These are phyloP conservation scores for Nannizzia gypsea DNA, from an alignment of 2,329 filamentous ascomycete species.

Conservation along the genomic window DNA sequence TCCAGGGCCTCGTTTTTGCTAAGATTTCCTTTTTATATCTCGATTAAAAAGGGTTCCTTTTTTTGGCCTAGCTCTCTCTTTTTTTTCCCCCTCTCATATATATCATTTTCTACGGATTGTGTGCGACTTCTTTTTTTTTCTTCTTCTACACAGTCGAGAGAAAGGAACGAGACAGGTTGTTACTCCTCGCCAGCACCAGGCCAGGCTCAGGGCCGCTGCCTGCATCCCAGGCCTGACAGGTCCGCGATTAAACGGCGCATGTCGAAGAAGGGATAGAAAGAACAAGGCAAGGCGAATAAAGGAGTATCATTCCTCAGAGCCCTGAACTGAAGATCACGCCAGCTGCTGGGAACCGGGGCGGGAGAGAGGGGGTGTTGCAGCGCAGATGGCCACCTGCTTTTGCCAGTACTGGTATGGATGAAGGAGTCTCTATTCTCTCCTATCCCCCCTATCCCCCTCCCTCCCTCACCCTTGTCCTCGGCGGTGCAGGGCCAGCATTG, in stretches of 20 bases:
- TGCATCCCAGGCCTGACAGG: neutral
- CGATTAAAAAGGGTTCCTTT: neutral
- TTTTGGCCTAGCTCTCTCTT: neutral
- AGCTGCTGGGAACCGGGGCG: neutral
- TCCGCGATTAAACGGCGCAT: neutral
- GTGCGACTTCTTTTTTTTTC: neutral
- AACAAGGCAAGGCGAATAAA: neutral
- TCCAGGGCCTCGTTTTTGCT: neutral
- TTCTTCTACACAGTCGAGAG: neutral
- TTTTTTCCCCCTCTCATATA: neutral
- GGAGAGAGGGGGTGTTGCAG: constrained; percentile 1
- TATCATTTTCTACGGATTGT: neutral
- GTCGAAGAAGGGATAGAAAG: neutral
- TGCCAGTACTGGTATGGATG: constrained; percentile 12
- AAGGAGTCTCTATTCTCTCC: neutral
- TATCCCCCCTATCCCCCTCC: neutral
- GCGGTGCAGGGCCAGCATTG: neutral
- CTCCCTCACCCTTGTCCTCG: neutral
- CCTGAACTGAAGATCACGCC: neutral
- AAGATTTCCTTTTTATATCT: neutral
- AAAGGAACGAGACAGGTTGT: neutral
- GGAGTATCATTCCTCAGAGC: neutral
- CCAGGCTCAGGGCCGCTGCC: neutral
- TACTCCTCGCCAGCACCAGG: neutral
- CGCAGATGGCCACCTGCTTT: constrained; percentile 11